Conservation (phyloP, 139 green algal genomes). For the Auxenochlorella pyrenoidosa region DNA sequence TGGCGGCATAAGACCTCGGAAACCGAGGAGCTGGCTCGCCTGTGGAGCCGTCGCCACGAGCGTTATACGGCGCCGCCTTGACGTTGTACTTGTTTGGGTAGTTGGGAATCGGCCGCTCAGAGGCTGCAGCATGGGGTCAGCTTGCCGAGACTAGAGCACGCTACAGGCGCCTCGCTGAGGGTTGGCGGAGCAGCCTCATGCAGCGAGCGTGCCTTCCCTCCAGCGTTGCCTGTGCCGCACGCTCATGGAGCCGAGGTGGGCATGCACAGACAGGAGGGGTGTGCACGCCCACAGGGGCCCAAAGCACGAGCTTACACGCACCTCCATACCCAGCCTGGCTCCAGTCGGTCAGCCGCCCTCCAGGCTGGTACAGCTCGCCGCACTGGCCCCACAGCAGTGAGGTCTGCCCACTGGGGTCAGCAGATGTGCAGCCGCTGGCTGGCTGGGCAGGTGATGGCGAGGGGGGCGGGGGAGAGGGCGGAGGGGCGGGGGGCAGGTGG, state of each 20-base stretch:
- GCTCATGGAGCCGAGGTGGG: too few species aligned
- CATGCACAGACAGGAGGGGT: background rate
- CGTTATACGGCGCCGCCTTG: background rate
- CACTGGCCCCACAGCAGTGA: conserved; percentile 5
- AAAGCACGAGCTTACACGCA: background rate
- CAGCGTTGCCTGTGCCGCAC: too few species aligned
- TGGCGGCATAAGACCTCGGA: too few species aligned
- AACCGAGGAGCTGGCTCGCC: too few species aligned
- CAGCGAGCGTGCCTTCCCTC: too few species aligned
- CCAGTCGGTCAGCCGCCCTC: conserved; percentile 12
- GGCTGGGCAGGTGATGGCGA: background rate
- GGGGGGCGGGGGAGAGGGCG: background rate
- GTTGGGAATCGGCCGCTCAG: background rate
- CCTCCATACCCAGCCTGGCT: conserved; percentile 18
- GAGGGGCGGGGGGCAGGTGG: background rate
- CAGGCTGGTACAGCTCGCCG: conserved; percentile 22
- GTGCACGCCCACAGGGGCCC: background rate
- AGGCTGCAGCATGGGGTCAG: background rate
- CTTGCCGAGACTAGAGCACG: too few species aligned
- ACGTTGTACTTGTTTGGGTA: conserved; percentile 14
- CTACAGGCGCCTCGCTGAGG: too few species aligned
- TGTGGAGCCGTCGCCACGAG: background rate
- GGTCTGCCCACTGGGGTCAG: background rate
- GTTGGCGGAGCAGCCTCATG: too few species aligned
- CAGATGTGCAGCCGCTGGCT: background rate